Evolutionary conservation across 495 filamentous ascomycete species (phyloP).

Genomic region (Aspergillus sclerotioniger): DNA sequence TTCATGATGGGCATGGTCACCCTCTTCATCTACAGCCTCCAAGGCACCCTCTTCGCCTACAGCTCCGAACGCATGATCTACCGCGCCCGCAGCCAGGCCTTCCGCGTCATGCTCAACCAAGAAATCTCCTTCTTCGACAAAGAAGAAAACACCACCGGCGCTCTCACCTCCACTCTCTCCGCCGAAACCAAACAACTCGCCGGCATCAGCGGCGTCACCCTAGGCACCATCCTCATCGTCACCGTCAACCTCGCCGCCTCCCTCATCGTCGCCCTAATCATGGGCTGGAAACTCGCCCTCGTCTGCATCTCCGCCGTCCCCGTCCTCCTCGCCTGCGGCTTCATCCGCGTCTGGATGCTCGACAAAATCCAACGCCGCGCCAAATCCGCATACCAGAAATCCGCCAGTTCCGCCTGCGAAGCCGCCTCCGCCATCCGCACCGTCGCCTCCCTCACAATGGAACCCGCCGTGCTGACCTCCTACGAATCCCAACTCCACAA

Average conservation of each 20-base stretch:
- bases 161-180: constrained; percentile 76
- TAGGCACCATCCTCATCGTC: constrained; percentile 77
- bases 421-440: constrained; percentile 88
- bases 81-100: constrained; percentile 73
- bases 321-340: constrained; percentile 73
- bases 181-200: constrained; percentile 81
- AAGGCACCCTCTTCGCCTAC: constrained; percentile 76
- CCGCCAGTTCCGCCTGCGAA: constrained; percentile 83
- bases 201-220: constrained; percentile 74
- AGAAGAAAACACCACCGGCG: constrained; percentile 77
- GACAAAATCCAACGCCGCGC: constrained; percentile 67
- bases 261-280: constrained; percentile 59
- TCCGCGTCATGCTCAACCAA: constrained; percentile 83
- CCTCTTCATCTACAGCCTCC: constrained; percentile 63
- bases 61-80: constrained; percentile 80
- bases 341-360: constrained; percentile 81
- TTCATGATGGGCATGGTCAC: constrained; percentile 80
- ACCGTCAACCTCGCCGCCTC: constrained; percentile 70
- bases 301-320: constrained; percentile 79
- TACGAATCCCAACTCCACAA: constrained; percentile 65
- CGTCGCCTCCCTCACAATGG: constrained; percentile 83
- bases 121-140: constrained; percentile 86
- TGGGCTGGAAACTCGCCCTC: constrained; percentile 90
- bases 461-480: constrained; percentile 67
- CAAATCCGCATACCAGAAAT: constrained; percentile 68